These are phyloP conservation scores for Olyra latifolia DNA, from an alignment of 176 grass and related monocot genomes.

Conservation along the genomic window DNA sequence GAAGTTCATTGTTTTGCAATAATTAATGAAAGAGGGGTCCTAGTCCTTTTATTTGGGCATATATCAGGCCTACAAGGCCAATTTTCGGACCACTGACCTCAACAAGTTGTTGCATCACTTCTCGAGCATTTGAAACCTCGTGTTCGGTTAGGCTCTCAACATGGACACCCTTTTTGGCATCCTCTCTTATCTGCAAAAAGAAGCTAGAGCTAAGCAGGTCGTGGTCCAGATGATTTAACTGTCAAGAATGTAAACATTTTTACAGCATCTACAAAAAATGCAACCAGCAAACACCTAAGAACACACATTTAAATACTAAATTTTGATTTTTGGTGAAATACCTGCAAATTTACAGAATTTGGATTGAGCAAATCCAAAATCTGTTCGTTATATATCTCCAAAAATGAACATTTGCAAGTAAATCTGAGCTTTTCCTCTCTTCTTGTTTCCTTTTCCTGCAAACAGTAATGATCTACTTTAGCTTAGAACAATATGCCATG, in stretches of 20 bases:
- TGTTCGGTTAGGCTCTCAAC: slow-evolving; percentile 88
- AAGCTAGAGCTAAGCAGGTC: not conserved
- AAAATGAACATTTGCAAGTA: slow-evolving; percentile 93
- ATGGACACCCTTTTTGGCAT: slow-evolving; percentile 89
- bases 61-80: not conserved
- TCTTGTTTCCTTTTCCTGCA: slow-evolving; percentile 85
- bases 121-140: slow-evolving; percentile 84
- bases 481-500: not conserved
- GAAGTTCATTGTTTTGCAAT: not conserved
- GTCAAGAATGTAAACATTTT: slow-evolving; percentile 11
- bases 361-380: slow-evolving; percentile 92
- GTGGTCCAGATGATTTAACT: slow-evolving; percentile 16
- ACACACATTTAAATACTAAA: not conserved
- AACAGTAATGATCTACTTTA: slow-evolving; percentile 22
- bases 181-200: slow-evolving; percentile 85
- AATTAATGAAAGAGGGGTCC: not conserved
- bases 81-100: slow-evolving; percentile 31
- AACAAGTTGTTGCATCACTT: slow-evolving; percentile 87
- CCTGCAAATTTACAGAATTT: slow-evolving; percentile 83
- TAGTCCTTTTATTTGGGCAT: not conserved
- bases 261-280: not conserved
- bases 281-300: not conserved
- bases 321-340: slow-evolving; percentile 21
- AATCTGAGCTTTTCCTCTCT: slow-evolving; percentile 89
- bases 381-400: slow-evolving; percentile 98